These are phyloP conservation scores for Parachaetomium inaequale DNA, from an alignment of 495 filamentous ascomycete species.

Conservation along the genomic window DNA sequence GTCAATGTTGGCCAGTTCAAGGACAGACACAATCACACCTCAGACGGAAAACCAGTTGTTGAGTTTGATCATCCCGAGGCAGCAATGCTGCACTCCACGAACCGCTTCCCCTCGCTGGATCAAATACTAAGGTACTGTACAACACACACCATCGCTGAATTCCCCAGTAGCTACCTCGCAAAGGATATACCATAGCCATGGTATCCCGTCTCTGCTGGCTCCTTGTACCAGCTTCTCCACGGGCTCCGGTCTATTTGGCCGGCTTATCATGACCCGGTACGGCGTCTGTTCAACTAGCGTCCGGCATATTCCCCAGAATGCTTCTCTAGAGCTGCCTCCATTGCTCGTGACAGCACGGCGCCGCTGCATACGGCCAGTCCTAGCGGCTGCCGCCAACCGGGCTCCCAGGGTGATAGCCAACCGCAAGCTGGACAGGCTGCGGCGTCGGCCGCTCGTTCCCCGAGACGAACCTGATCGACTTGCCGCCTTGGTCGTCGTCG, in stretches of 20 bases:
- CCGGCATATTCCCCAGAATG: not conserved
- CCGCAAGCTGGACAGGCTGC: slow-evolving; percentile 32
- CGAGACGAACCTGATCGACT: slow-evolving; percentile 61
- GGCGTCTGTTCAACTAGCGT: no score
- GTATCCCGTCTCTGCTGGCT: not conserved
- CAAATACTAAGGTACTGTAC: slow-evolving; percentile 9
- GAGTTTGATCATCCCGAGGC: not conserved
- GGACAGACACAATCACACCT: not conserved
- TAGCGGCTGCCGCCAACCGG: slow-evolving; percentile 40
- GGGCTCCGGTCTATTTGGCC: not conserved
- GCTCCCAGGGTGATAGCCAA: slow-evolving; percentile 51
- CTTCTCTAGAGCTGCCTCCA: not conserved
- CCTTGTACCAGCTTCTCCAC: not conserved
- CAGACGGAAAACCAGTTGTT: not conserved
- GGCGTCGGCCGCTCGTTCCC: slow-evolving; percentile 36
- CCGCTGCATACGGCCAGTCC: slow-evolving; percentile 1
- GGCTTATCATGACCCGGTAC: no score
- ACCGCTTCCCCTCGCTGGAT: slow-evolving; percentile 10
- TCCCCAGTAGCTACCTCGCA: slow-evolving; percentile 7
- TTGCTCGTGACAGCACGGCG: no score
- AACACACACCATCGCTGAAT: slow-evolving; percentile 9
- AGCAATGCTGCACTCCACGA: slow-evolving; percentile 12
- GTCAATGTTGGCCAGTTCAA: not conserved
- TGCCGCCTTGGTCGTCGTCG: slow-evolving; percentile 40
- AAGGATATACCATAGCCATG: slow-evolving; percentile 7